phyloP scores from a whole-genome alignment of 1,139 yeast genomes.

The Blastobotrys apis region DNA sequence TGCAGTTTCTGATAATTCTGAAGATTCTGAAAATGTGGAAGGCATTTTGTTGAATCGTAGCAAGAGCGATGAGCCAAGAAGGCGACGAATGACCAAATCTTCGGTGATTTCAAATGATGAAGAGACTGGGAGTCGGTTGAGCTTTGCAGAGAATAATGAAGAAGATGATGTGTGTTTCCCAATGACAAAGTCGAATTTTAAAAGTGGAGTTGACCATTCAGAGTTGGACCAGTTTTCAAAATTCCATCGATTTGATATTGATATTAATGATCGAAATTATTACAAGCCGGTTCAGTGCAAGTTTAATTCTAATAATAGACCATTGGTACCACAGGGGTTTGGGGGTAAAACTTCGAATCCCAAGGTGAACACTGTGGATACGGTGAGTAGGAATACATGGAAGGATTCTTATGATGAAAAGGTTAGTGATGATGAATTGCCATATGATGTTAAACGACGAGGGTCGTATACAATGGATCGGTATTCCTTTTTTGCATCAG shows the following conservation, averaged over 20 bases:
- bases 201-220: conserved; percentile 35
- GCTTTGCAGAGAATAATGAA: conserved; percentile 52
- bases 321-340: conserved; percentile 18
- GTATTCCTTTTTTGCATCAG: conserved; percentile 77
- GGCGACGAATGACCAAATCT: conserved; percentile 23
- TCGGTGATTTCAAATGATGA: conserved; percentile 22
- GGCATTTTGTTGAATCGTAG: conserved; percentile 21
- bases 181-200: conserved; percentile 54
- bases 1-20: conserved; percentile 26
- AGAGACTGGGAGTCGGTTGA: conserved; percentile 28
- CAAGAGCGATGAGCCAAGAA: conserved; percentile 13
- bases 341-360: neutral
- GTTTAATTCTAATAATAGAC: conserved; percentile 15
- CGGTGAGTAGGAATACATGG: neutral
- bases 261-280: conserved; percentile 10
- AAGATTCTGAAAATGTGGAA: conserved; percentile 15
- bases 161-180: conserved; percentile 99
- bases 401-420: neutral
- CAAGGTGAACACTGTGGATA: neutral
- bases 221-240: conserved; percentile 38
- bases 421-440: neutral
- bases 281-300: conserved; percentile 15
- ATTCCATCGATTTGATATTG: conserved; percentile 19
- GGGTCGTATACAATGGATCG: conserved; percentile 43
- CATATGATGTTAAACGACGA: neutral